Evolutionary conservation across 129 eudicot genomes (phyloP).

Genomic region (Helianthus tuberosus): DNA sequence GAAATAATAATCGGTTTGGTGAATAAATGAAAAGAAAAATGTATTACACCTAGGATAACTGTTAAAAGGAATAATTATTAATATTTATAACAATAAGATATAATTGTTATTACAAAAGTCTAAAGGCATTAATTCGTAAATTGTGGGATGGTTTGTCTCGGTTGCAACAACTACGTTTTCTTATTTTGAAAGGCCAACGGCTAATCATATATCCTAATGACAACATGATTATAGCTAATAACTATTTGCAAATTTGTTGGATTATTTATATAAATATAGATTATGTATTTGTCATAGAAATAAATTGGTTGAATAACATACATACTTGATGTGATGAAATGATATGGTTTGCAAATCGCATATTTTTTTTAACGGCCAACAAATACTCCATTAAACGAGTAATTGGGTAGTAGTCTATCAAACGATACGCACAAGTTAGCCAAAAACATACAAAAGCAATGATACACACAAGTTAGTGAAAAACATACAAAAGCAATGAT

Average conservation of each 20-base stretch:
- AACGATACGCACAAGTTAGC: too few relatives aligned
- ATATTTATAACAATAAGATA: too few relatives aligned
- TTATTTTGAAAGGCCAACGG: background rate
- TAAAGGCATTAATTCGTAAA: background rate
- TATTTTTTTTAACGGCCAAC: too few relatives aligned
- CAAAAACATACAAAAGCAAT: too few relatives aligned
- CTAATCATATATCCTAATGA: background rate
- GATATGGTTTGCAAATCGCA: background rate
- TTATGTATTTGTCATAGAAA: background rate
- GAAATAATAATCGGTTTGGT: too few relatives aligned
- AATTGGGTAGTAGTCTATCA: too few relatives aligned
- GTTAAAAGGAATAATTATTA: background rate
- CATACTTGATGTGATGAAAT: background rate
- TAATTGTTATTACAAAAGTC: background rate
- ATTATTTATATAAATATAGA: background rate
- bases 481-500: too few relatives aligned
- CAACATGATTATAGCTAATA: too few relatives aligned
- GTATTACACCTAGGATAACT: background rate
- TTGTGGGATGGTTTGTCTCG: slow-evolving; percentile 11
- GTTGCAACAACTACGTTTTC: background rate
- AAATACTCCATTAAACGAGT: too few relatives aligned
- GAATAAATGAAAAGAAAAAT: background rate
- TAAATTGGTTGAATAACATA: background rate
- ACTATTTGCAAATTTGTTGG: too few relatives aligned
- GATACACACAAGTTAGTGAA: too few relatives aligned